These are phyloP conservation scores for Cucumis sativus DNA, from an alignment of 306 rosid species.

Conservation along the genomic window DNA sequence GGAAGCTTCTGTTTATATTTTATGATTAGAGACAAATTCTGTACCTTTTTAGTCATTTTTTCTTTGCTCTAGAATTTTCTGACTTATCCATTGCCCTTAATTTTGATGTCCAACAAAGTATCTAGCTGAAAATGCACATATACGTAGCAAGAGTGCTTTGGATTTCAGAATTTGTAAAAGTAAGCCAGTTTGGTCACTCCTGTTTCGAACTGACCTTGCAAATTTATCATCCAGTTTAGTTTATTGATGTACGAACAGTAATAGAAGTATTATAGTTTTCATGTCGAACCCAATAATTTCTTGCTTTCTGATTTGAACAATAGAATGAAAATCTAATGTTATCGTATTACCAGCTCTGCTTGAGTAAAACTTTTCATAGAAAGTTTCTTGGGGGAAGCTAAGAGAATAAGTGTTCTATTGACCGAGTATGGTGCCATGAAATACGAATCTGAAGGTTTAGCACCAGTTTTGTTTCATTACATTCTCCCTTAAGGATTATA, in stretches of 20 bases:
- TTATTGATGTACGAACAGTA: not conserved
- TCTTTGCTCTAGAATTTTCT: not conserved
- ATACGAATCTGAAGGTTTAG: not conserved
- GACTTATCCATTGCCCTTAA: not conserved
- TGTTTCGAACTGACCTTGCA: not conserved
- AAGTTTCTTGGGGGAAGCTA: not conserved
- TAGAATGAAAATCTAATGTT: too few species aligned
- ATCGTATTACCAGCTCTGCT: too few species aligned
- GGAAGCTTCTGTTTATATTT: not conserved
- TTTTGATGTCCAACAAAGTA: not conserved
- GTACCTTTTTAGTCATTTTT: not conserved
- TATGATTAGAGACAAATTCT: not conserved
- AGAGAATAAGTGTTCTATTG: not conserved
- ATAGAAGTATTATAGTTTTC: not conserved
- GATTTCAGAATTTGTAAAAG: not conserved
- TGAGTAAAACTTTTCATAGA: too few species aligned
- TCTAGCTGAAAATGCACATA: not conserved
- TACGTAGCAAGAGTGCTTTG: not conserved
- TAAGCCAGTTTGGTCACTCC: not conserved
- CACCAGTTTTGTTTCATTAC: not conserved
- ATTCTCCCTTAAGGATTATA: conserved; percentile 21
- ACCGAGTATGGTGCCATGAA: not conserved
- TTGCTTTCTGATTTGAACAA: not conserved
- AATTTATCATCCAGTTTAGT: not conserved
- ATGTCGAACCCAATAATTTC: not conserved